phyloP scores from a whole-genome alignment of 345 rosid species.

The Diplotaxis tenuifolia region DNA sequence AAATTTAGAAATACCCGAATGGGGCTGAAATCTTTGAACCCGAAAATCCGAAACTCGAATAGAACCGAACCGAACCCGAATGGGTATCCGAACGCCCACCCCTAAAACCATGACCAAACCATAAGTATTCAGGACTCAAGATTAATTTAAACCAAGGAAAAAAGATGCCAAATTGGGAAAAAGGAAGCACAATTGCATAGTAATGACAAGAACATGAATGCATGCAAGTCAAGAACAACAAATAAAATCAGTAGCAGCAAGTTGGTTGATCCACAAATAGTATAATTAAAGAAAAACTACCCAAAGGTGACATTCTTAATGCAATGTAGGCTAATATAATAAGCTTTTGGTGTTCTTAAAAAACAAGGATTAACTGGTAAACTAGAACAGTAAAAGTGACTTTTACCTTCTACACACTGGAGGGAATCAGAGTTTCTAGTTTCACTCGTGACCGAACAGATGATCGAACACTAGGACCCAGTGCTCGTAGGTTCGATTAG shows the following conservation, averaged over 20 bases:
- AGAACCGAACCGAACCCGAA: too few species aligned
- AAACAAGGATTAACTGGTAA: background rate
- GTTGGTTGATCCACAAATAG: background rate
- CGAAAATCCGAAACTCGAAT: too few species aligned
- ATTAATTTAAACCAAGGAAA: background rate
- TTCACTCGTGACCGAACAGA: background rate
- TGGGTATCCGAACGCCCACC: too few species aligned
- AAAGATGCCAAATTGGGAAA: background rate
- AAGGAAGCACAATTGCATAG: background rate
- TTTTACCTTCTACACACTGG: constrained; percentile 10
- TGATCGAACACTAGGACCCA: constrained; percentile 5
- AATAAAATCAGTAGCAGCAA: background rate
- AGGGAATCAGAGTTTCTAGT: background rate
- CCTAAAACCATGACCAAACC: background rate
- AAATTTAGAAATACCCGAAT: too few species aligned
- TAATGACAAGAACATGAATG: background rate
- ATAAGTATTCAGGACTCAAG: background rate
- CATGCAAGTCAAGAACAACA: background rate
- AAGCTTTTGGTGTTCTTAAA: background rate
- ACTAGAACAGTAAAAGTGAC: background rate
- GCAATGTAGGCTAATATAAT: background rate
- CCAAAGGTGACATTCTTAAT: background rate
- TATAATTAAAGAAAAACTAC: background rate
- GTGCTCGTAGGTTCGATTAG: constrained; percentile 13
- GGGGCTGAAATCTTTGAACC: too few species aligned